Percentiles rank a stretch among this genome's conserved stretches.
These are phyloP conservation scores for Ustilago trichophora DNA, from an alignment of 1,284 basidiomycete species.

Conservation along the genomic window DNA sequence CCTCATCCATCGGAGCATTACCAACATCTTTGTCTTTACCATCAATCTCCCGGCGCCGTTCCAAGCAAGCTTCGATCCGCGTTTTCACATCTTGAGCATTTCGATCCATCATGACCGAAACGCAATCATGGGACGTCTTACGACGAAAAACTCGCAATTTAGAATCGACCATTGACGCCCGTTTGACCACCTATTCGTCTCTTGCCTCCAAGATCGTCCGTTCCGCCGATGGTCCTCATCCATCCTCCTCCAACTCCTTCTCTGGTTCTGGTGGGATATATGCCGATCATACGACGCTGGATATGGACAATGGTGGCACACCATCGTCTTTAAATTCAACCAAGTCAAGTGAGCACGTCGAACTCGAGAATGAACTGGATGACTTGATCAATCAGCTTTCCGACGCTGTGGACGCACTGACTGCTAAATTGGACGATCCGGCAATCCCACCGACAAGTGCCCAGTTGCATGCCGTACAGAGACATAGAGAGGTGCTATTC, in stretches of 20 bases:
- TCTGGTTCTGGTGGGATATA: constrained; percentile 3
- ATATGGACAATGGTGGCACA: constrained; percentile 24
- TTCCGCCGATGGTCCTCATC: constrained; percentile 16
- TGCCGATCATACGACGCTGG: constrained; percentile 35
- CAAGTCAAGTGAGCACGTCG: constrained; percentile 51
- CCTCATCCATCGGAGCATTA: too few species aligned
- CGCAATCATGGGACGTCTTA: constrained; percentile 68
- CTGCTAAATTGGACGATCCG: constrained; percentile 75
- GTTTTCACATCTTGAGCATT: too few species aligned
- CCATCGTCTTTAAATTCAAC: constrained; percentile 1
- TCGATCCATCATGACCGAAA: not conserved
- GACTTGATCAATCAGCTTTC: constrained; percentile 74
- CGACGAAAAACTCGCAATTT: constrained; percentile 88
- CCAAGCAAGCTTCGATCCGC: too few species aligned
- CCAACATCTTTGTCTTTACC: too few species aligned
- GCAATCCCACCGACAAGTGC: constrained; percentile 80
- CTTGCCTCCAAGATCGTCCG: constrained; percentile 79
- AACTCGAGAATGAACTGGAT: constrained; percentile 80
- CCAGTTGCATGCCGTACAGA: constrained; percentile 86
- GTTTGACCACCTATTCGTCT: constrained; percentile 86
- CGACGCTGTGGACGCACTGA: constrained; percentile 69
- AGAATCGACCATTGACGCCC: constrained; percentile 87
- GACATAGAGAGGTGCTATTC: constrained; percentile 86
- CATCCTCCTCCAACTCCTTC: constrained; percentile 9
- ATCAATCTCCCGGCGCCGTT: too few species aligned